Evolutionary conservation across 169 alveolate species (phyloP).

Genomic region (Cryptosporidium meleagridis): DNA sequence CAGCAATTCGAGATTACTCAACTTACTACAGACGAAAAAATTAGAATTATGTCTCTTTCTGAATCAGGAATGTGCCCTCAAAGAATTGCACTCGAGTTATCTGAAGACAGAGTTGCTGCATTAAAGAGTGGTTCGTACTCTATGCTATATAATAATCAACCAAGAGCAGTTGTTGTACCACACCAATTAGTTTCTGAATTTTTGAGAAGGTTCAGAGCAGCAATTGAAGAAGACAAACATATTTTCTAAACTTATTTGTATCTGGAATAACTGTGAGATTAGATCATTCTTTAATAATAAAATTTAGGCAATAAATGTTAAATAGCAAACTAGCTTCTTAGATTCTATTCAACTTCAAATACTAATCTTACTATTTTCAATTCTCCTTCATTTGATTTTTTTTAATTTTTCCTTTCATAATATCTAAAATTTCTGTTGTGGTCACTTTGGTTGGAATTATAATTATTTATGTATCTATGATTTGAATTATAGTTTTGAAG

Average conservation of each 20-base stretch:
- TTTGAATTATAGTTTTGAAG: background rate
- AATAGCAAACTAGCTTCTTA: too few species aligned
- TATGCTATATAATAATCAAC: conserved; percentile 67
- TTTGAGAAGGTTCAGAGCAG: conserved; percentile 69
- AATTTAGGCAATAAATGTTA: too few species aligned
- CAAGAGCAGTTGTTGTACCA: conserved; percentile 71
- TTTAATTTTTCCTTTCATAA: conserved; percentile 1
- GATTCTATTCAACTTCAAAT: too few species aligned
- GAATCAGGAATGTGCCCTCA: conserved; percentile 74
- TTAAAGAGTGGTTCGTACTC: conserved; percentile 71
- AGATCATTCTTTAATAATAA: too few species aligned
- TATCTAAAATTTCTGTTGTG: background rate
- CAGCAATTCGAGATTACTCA: conserved; percentile 48
- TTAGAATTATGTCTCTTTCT: conserved; percentile 64
- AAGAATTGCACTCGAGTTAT: conserved; percentile 71
- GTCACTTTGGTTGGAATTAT: background rate
- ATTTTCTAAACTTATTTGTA: conserved; percentile 14
- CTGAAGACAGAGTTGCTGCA: conserved; percentile 75
- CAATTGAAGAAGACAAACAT: conserved; percentile 74
- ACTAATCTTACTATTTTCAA: too few species aligned
- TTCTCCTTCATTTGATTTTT: background rate
- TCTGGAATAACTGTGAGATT: background rate
- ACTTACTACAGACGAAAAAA: conserved; percentile 65
- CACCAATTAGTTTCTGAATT: conserved; percentile 71
- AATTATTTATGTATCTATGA: background rate